Evolutionary conservation across 2,329 filamentous ascomycete species (phyloP), one percentile per base, ranked within the genome.

Genomic region (Lecanoromycetidae sp.): DNA sequence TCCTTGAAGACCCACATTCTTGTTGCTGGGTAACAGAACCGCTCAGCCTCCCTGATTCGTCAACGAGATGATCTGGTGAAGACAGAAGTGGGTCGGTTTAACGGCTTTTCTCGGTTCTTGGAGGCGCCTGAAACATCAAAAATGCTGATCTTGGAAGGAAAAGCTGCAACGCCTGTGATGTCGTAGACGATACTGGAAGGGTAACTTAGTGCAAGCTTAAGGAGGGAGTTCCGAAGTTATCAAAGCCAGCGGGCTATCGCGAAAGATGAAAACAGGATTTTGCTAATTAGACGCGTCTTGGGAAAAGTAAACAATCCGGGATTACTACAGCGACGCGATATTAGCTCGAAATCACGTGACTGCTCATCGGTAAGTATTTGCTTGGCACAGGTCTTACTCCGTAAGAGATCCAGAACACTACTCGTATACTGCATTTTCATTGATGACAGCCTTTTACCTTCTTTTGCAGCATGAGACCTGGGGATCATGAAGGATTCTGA

Each of bases 21-120:
- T 15, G 45, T 47, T 47, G 45, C 45, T 29, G 32, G 38, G 45
- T 30, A 8, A 35, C 38, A 42, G 27, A 47, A 23, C 30, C 45
- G 45, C 45, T 27, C n/a, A 20, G 15, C 5, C 15, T 32, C 3
- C 17, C 13, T 29, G 7, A 13, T 7, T 4, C 15, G 19, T 19
- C 36, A n/a, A 47, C 42, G 41, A n/a, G 44, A 30, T 46, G 15
- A 10, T 38, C 25, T 15, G 15, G 23, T 5, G 8, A 13, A 32
- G 13, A 19, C 22, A 27, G 10, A 32, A 30, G 13, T 33, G 40
- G 29, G 19, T 19, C 19, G 40, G 29, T 9, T 32, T 43, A 43
- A 33, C 29, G 19, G 29, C n/a, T 26, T n/a, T 34, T 15, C 17
- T 33, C 39, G 19, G 19, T 33, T 30, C 15, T 17, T 19, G 29